These are phyloP conservation scores for Kuraishia piskuri DNA, from an alignment of 805 yeast genomes.

Conservation along the genomic window DNA sequence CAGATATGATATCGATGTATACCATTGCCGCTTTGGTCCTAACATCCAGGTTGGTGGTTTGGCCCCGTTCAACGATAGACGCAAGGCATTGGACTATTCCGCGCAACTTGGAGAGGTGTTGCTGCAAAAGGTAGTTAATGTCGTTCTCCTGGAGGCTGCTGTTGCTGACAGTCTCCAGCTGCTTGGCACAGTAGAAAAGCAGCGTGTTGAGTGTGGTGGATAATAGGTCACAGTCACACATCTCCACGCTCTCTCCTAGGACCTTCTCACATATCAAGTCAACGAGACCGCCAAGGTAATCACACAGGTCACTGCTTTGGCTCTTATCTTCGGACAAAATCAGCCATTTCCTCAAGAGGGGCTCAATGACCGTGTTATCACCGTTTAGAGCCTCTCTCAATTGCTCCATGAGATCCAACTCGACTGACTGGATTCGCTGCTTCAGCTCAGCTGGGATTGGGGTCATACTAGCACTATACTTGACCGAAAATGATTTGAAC, in stretches of 20 bases:
- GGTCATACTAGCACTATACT: neutral
- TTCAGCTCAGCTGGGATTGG: neutral
- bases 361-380: neutral
- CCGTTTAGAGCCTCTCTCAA: neutral
- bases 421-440: neutral
- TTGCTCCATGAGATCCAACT: neutral
- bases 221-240: neutral
- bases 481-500: neutral
- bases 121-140: conserved; percentile 2
- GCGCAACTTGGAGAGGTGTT: neutral
- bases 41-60: neutral
- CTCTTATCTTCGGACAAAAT: neutral
- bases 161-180: conserved; percentile 6
- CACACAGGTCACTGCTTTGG: neutral
- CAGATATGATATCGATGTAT: conserved; percentile 10
- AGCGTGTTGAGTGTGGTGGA: neutral
- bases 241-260: neutral
- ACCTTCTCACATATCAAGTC: neutral
- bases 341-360: neutral
- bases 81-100: neutral
- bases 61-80: neutral
- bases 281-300: neutral
- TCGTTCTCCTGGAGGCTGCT: conserved; percentile 14
- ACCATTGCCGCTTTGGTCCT: conserved; percentile 5
- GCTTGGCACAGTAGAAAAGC: neutral